Conservation (phyloP, 257 asterid genomes). For the Capsicum rhomboideum region DNA sequence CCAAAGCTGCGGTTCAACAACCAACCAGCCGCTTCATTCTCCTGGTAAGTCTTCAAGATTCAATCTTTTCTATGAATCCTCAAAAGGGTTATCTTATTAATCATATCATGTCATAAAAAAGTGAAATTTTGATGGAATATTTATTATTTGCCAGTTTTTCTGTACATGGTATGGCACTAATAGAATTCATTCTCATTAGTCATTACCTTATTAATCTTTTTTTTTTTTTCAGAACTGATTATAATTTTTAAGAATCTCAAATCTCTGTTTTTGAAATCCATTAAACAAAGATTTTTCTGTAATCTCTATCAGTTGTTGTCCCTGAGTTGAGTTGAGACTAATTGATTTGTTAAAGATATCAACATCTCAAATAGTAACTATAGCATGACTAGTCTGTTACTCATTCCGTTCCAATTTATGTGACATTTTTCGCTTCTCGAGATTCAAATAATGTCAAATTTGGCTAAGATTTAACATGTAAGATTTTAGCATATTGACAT, state of each 20-base stretch:
- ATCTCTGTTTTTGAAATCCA: neutral
- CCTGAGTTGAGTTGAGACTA: neutral
- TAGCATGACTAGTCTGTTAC: neutral
- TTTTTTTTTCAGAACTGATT: neutral
- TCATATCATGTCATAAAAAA: neutral
- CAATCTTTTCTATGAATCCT: neutral
- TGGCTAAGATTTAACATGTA: too few species aligned
- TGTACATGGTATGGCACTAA: neutral
- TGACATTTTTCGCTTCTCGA: neutral
- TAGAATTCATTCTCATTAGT: neutral
- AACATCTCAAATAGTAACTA: neutral
- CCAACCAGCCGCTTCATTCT: neutral
- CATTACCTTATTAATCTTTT: neutral
- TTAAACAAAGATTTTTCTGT: neutral
- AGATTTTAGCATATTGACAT: too few species aligned
- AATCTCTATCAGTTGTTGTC: neutral
- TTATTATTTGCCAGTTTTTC: neutral
- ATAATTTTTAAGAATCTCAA: neutral
- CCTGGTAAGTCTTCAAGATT: neutral
- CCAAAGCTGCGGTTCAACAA: neutral
- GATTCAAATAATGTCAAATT: neutral
- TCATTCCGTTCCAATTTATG: neutral
- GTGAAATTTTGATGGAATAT: neutral
- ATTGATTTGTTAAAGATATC: neutral
- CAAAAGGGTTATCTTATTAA: neutral